Percentiles rank a stretch among this genome's conserved stretches.
These are phyloP conservation scores for Oryza nivara DNA, from an alignment of 176 grass and related monocot species.

Conservation along the genomic window DNA sequence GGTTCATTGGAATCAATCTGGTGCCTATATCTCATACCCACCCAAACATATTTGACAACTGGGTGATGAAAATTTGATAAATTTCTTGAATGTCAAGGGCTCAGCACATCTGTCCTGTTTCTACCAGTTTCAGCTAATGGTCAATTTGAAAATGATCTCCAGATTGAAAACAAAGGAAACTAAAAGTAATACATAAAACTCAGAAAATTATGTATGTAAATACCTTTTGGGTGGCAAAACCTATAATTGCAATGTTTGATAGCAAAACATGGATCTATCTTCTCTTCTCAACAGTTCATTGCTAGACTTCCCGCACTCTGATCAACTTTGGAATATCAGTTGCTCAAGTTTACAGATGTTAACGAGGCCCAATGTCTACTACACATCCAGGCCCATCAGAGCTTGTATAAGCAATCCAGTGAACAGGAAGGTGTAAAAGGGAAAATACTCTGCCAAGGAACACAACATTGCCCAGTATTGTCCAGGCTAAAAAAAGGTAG, in stretches of 20 bases:
- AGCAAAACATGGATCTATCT: neutral
- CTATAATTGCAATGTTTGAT: neutral
- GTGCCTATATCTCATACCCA: no score
- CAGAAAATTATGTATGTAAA: neutral
- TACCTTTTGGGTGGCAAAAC: neutral
- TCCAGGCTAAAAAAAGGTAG: no score
- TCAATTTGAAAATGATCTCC: neutral
- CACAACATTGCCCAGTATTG: no score
- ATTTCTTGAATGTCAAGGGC: neutral
- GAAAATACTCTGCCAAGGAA: neutral
- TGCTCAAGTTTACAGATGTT: neutral
- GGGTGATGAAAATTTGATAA: no score
- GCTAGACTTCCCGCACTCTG: neutral
- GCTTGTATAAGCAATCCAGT: neutral
- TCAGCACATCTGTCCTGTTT: neutral
- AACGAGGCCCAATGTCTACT: neutral
- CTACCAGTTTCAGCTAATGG: neutral
- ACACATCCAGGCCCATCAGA: neutral
- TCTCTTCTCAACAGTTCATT: neutral
- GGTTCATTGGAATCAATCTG: neutral
- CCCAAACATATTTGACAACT: neutral
- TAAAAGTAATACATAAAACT: neutral
- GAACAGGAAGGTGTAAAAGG: neutral
- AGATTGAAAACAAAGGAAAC: neutral
- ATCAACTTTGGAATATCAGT: neutral